Base-by-base conservation (phyloP, 805 yeast genomes). In the Metschnikowia vanudenii region DNA sequence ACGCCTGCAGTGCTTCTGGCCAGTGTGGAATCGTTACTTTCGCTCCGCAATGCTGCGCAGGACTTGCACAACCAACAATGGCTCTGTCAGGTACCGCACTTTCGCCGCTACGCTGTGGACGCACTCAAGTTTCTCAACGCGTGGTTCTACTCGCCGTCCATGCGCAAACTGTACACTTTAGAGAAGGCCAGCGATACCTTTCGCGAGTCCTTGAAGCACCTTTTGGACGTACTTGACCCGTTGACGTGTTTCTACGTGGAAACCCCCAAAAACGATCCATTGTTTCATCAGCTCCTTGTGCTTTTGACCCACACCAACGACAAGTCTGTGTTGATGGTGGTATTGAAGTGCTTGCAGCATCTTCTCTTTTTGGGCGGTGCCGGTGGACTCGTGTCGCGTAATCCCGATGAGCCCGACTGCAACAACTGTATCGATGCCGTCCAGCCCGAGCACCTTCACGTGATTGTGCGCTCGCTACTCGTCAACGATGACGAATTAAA, bases 221-320 rank as follows among this genome's bases (percentile, higher is more conserved):
- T 83, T 12, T 64, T 88, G 43, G 99, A 94, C 63, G 77, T 90
- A 28, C 77, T 88, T 51, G 98, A 94, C 62, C 83, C 91, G 2
- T 78, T 90, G 28, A 81, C 92, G 3, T 85, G 96, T 36, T 88
- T 88, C 63, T 75, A 86, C 54, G 81, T 90, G 3, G 91, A 94
- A 26, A 85, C 84, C 22, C 74, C 80, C 19, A 75, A 80, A 41
- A 82, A 84, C 54, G 94, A 90, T 59, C 79, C 79, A 13, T 63
- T 90, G 52, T 82, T 90, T 64, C 61, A 75, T 44, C 70, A 76
- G 1, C 69, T 89, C 42, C 69, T 82, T 19, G 60, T 68, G 5
- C 70, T 82, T 20, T 71, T 89, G 44, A 63, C 65, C 29, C 57
- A 64, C 22, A 71, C 81, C 4, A 74, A 75, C 33, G 98, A 94